A percentile compares a stretch with the other conserved stretches of the same genome.
These are phyloP conservation scores for Cryptosporidium muris DNA, from an alignment of 169 alveolate genomes.

Conservation along the genomic window DNA sequence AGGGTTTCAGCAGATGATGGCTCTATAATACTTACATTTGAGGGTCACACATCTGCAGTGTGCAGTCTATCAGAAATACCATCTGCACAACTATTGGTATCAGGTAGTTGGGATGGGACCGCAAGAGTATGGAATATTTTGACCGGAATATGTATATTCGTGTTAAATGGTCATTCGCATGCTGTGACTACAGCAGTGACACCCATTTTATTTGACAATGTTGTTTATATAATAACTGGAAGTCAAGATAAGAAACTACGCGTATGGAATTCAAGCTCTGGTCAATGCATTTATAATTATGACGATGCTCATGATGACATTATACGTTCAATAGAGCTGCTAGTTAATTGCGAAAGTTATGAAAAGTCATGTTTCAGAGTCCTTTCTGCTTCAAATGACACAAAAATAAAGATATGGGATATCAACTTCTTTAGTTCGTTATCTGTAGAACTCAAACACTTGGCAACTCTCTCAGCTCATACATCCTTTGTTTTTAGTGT, in stretches of 20 bases:
- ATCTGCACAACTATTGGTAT: slow-evolving; percentile 3
- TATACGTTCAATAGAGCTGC: slow-evolving; percentile 30
- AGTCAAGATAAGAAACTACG: slow-evolving; percentile 36
- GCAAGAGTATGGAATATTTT: slow-evolving; percentile 55
- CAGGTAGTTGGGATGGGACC: slow-evolving; percentile 69
- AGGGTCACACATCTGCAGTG: slow-evolving; percentile 52
- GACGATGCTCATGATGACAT: slow-evolving; percentile 47
- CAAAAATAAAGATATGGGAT: slow-evolving; percentile 44
- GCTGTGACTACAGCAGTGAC: slow-evolving; percentile 37
- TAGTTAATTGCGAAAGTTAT: too few relatives aligned
- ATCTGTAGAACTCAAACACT: slow-evolving; percentile 6
- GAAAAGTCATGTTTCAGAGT: neutral
- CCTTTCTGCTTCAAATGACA: slow-evolving; percentile 56
- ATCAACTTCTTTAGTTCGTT: neutral
- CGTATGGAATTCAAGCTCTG: slow-evolving; percentile 35
- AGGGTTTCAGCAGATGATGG: slow-evolving; percentile 48
- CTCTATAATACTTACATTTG: slow-evolving; percentile 1
- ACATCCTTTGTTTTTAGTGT: slow-evolving; percentile 43
- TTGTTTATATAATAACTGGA: slow-evolving; percentile 35
- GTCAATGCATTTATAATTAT: neutral
- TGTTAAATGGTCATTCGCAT: slow-evolving; percentile 13
- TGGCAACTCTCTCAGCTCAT: slow-evolving; percentile 11
- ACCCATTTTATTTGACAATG: neutral
- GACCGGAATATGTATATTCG: slow-evolving; percentile 6
- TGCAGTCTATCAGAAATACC: slow-evolving; percentile 16